Evolutionary conservation across 2,329 filamentous ascomycete genomes (phyloP).

Genomic region (Talaromyces verruculosus): DNA sequence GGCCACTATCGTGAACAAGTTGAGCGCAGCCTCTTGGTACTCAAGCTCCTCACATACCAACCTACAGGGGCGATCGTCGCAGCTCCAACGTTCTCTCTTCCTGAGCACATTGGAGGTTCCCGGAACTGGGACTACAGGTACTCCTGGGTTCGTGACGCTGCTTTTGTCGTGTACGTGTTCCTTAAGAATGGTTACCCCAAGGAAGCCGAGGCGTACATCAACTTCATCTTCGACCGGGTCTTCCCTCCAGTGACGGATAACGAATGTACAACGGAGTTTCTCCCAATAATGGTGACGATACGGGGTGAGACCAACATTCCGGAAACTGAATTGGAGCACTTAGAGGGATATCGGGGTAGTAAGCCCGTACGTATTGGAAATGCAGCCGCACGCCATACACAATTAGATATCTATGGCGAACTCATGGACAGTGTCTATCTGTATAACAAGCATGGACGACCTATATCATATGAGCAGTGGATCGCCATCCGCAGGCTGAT

Average conservation of each 20-base stretch:
- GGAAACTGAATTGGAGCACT: conserved; percentile 65
- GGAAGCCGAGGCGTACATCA: conserved; percentile 76
- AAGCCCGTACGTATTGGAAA: conserved; percentile 74
- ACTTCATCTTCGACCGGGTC: conserved; percentile 72
- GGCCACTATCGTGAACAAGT: conserved; percentile 73
- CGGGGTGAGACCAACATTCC: conserved; percentile 72
- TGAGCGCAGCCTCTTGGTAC: conserved; percentile 66
- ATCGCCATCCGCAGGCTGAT: conserved; percentile 65
- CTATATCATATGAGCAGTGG: conserved; percentile 75
- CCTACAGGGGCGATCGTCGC: conserved; percentile 76
- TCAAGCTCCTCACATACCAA: conserved; percentile 76
- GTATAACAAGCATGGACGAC: conserved; percentile 76
- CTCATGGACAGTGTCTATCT: conserved; percentile 75
- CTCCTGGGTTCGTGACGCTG: conserved; percentile 74
- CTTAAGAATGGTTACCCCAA: conserved; percentile 72
- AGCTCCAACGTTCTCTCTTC: conserved; percentile 73
- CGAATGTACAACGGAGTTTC: conserved; percentile 51
- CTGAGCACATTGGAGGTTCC: conserved; percentile 69
- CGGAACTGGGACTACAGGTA: conserved; percentile 57
- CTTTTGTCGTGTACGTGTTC: conserved; percentile 74
- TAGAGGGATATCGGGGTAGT: conserved; percentile 71
- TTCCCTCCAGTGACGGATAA: conserved; percentile 51
- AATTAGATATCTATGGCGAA: conserved; percentile 78
- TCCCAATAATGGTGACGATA: conserved; percentile 83
- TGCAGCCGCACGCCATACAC: conserved; percentile 71